These are phyloP conservation scores for Fusarium sacchari DNA, from an alignment of 2,329 filamentous ascomycete species.

Conservation along the genomic window DNA sequence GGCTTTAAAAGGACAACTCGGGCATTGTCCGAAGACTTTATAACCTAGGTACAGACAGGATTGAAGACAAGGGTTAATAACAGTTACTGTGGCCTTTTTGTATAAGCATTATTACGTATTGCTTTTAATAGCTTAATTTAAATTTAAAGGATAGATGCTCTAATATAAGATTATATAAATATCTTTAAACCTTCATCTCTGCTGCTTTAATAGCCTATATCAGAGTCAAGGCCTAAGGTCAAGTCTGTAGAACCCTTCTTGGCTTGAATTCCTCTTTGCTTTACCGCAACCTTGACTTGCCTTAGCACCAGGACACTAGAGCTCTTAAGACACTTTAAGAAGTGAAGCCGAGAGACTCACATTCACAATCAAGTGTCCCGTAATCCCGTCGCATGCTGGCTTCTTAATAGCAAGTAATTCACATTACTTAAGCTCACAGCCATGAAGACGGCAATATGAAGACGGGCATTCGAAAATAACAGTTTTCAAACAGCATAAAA, in stretches of 20 bases:
- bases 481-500: no score
- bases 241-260: not conserved
- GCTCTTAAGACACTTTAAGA: fast-evolving
- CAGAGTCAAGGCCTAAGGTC: fast-evolving
- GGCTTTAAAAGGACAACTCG: not conserved
- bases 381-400: no score
- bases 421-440: not conserved
- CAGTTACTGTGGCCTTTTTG: no score
- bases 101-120: no score
- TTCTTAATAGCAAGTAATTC: fast-evolving
- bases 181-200: no score
- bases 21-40: not conserved
- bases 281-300: not conserved
- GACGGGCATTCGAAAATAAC: not conserved
- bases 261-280: fast-evolving
- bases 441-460: not conserved
- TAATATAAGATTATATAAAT: not conserved
- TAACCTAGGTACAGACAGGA: fast-evolving
- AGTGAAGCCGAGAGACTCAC: not conserved
- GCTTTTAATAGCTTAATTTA: no score
- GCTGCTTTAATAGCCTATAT: not conserved
- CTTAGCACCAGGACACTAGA: fast-evolving
- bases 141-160: no score
- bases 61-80: no score
- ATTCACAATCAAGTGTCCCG: fast-evolving